A percentile compares a stretch with the other conserved stretches of the same genome.
Conservation (phyloP, 768 basidiomycete genomes). For the Solioccasus polychromus region DNA sequence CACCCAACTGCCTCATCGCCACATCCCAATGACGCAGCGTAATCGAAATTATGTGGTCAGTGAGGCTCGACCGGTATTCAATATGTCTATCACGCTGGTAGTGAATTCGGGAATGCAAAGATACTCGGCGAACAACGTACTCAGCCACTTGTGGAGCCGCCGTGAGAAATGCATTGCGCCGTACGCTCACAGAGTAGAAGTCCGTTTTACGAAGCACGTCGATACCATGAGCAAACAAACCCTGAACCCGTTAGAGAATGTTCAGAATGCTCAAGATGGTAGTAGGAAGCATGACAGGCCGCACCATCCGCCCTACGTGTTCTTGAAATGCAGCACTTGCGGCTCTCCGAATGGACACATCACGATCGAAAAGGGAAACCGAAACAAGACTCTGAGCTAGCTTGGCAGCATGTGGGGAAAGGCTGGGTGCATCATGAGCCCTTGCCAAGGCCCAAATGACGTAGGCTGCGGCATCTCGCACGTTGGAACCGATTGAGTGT, state of each 20-base stretch:
- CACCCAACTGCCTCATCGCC: constrained; percentile 71
- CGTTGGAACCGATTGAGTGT: constrained; percentile 91
- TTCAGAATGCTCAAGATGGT: constrained; percentile 12
- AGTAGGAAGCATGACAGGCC: constrained; percentile 24
- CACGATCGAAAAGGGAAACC: constrained; percentile 87
- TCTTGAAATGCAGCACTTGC: constrained; percentile 99
- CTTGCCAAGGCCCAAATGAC: constrained; percentile 93
- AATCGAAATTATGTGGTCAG: constrained; percentile 71
- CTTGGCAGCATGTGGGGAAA: constrained; percentile 57
- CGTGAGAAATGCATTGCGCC: constrained; percentile 78
- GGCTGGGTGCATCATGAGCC: constrained; percentile 55
- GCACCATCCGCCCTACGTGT: constrained; percentile 88
- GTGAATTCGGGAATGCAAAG: constrained; percentile 6
- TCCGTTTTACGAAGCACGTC: constrained; percentile 90
- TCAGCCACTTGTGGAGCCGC: constrained; percentile 85
- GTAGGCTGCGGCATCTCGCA: constrained; percentile 93
- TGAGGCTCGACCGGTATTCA: constrained; percentile 68
- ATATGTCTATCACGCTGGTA: constrained; percentile 50
- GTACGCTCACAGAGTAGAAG: constrained; percentile 89
- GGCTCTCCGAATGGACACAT: constrained; percentile 90
- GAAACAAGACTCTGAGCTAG: constrained; percentile 74
- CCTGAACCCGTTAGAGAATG: constrained; percentile 44
- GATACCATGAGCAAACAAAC: constrained; percentile 90
- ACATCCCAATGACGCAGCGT: constrained; percentile 89
- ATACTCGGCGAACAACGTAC: constrained; percentile 45